Evolutionary conservation across 192 early-diverging fungal genomes (phyloP), one percentile per base, ranked within the genome.

Genomic region (Coemansia reversa): DNA sequence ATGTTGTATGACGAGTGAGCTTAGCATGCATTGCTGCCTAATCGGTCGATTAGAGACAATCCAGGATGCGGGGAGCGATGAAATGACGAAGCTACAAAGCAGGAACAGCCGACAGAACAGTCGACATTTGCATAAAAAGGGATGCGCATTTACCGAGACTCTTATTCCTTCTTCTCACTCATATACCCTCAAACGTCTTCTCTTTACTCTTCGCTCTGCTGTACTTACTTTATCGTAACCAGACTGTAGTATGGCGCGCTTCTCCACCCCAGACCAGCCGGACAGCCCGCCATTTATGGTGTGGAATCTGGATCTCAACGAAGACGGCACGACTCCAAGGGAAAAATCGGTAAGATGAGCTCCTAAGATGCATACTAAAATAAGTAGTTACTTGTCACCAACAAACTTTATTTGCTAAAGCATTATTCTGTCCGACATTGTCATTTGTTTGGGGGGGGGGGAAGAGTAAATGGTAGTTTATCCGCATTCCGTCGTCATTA

Each of bases 261-360:
- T 63, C 24, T 59, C 66, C 23, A 79, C 76, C 9, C 76, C 76
- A 29, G 67, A 53, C 54, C 70, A 79, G 76, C 76, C 76, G 24
- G 70, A 70, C 9, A 50, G 32, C 14, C 63, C 76, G 67, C 70
- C 76, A 5, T 79, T 79, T 58, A 74, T 79, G 70, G 66, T 79
- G 66, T 79, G 76, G 76, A 74, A 73, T 58, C 67, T 79, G 63
- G 76, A 79, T 53, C 67, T 79, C 24, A 73, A 70, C 70, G 76
- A 79, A 39, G 76, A 79, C 29, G 76, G 76, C 48, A 79, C 76
- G 3, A 79, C 76, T 22, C 76, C 76, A 7, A 55, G 51, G 5
- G 71, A 79, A 55, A 79, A 79, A 60, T 79, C 70, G 50, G 72
- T 74, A 74, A 56, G 66, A 54, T 11, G 57, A 30, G n/a, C 50